phyloP scores from a whole-genome alignment of 2,329 filamentous ascomycete species.

The Hypoxylon sp. region DNA sequence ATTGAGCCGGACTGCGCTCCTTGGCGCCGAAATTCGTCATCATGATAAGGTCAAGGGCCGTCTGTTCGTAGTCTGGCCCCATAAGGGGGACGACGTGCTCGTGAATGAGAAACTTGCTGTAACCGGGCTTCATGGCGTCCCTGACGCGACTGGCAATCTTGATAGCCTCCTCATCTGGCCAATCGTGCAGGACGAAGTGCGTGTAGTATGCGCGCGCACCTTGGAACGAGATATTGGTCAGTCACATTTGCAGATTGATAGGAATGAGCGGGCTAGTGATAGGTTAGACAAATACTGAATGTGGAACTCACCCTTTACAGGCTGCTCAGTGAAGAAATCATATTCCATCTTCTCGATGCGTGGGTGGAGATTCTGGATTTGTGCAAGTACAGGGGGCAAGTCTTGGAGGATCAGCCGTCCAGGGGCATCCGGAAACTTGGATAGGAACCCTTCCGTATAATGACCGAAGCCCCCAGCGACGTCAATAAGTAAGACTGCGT shows the following conservation, averaged over 20 bases:
- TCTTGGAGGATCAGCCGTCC: slow-evolving; percentile 47
- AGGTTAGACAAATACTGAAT: too few species aligned
- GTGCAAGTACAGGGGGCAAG: slow-evolving; percentile 31
- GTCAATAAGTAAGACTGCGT: too few species aligned
- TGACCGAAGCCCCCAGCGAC: too few species aligned
- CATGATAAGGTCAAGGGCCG: too few species aligned
- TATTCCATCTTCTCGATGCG: slow-evolving; percentile 43
- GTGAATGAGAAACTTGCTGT: slow-evolving; percentile 48
- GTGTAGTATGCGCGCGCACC: slow-evolving; percentile 48
- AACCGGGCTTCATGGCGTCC: slow-evolving; percentile 37
- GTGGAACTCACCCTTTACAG: too few species aligned
- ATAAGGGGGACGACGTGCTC: too few species aligned
- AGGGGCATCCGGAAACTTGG: slow-evolving; percentile 38
- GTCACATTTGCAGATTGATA: too few species aligned
- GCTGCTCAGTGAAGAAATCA: too few species aligned
- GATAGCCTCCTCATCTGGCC: slow-evolving; percentile 21
- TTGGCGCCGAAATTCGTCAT: too few species aligned
- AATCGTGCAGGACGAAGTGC: slow-evolving; percentile 43
- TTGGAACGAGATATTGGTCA: slow-evolving; percentile 12
- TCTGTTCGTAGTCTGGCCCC: too few species aligned
- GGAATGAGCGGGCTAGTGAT: too few species aligned
- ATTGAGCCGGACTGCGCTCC: too few species aligned
- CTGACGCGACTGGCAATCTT: slow-evolving; percentile 3
- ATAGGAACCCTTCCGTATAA: slow-evolving; percentile 53
- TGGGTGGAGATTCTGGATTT: slow-evolving; percentile 44